Conservation (phyloP, 139 green algal genomes). For the Closterium sp. region DNA sequence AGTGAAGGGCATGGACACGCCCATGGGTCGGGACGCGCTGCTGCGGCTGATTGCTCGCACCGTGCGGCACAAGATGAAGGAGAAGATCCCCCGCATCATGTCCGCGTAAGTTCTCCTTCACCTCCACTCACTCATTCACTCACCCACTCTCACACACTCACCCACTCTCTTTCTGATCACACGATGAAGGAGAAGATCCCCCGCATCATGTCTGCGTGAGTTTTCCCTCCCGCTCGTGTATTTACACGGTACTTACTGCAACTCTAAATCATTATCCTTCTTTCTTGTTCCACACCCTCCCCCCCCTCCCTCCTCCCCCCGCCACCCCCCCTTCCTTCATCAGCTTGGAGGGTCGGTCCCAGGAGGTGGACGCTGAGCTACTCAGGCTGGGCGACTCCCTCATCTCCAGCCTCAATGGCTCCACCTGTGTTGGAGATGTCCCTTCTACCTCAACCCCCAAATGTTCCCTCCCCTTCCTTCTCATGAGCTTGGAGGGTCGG, state of each 20-base stretch:
- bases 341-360: constrained; percentile 12
- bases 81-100: constrained; percentile 28
- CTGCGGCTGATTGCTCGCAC: constrained; percentile 4
- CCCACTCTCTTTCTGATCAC: no score
- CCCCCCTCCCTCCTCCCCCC: no score
- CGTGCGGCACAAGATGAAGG: constrained; percentile 29
- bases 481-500: constrained; percentile 17
- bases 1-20: not conserved
- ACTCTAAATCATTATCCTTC: no score
- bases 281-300: no score
- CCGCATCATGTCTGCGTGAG: no score
- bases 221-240: no score
- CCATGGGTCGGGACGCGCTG: constrained; percentile 15
- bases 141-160: no score
- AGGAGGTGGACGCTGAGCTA: constrained; percentile 73
- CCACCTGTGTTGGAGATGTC: no score
- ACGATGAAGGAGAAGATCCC: not conserved
- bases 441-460: no score
- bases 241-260: no score
- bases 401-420: constrained; percentile 64
- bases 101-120: not conserved
- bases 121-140: not conserved
- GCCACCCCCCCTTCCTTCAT: no score
- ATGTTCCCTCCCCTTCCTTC: no score
- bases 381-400: constrained; percentile 67